Evolutionary conservation across 352 stramenopile genomes (phyloP), one percentile per base, ranked within the genome.

Genomic region (Pythium myriotylum): DNA sequence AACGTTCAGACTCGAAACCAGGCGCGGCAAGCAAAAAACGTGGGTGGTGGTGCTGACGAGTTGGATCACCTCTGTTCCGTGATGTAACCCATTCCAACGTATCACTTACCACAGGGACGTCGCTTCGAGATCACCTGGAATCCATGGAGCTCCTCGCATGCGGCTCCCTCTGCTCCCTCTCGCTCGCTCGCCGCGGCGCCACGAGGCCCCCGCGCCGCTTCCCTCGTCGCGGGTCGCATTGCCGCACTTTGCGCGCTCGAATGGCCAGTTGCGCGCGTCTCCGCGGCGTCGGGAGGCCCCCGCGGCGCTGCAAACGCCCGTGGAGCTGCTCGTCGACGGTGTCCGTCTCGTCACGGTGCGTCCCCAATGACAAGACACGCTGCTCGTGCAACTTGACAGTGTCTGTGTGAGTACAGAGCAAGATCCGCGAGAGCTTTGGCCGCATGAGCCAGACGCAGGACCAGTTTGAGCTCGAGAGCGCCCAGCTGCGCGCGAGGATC

Each of bases 361-460:
- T 61, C 1, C 39, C 17, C 20, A 40, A 7, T 6, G 8, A 41
- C 3, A 35, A 12, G 19, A 40, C 0, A 39, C 16, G 8, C 8
- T 35, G n/a, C 17, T n/a, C n/a, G n/a, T n/a, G n/a, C n/a, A n/a
- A n/a, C n/a, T n/a, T 13, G 4, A 10, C 14, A 29, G 16, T 37
- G 19, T 29, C 4, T 29, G 4, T 43, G 17, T 4, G 13, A 22
- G n/a, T 14, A n/a, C 13, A 66, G 61, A 47, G 20, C 32, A 49
- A 65, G n/a, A 70, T 70, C 33, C 8, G 45, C 2, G 54, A 39
- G 35, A 62, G 42, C 12, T 61, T 70, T 19, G 42, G 24, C 2
- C 62, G 62, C 10, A 70, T 70, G 62, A 47, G 59, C 24, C 62
- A 65, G 27, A 70, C 62, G 16, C 54, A 70, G 50, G 27, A 17